Base-by-base conservation (phyloP, 108 stramenopile species). In the Skeletonema marinoi region DNA sequence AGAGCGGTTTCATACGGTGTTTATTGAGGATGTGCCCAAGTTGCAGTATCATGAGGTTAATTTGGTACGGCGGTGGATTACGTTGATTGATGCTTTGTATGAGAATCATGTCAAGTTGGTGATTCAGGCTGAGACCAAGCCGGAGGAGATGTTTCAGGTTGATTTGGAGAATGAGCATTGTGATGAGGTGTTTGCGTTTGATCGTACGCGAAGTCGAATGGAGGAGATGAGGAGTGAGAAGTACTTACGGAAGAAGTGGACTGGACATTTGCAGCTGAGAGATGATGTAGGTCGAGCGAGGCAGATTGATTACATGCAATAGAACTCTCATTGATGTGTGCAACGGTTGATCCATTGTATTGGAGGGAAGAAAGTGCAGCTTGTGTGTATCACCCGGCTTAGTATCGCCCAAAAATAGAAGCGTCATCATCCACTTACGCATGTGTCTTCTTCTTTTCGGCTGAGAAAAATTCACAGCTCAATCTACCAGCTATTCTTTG, bases 141-240 rank as follows among this genome's bases (percentile, higher is more conserved):
- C 84, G 6, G 70, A 77, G 21, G 67, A 70, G 7, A 78, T 84
- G 62, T 77, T 82, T 56, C 36, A 51, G 54, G 80, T 77, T 8
- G 83, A 91, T 72, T 86, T 83, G 50, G 74, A 84, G 50, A 80
- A 83, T 50, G 68, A 73, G 33, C 80, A 83, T 70, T 81, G 71
- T 35, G 98, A 98, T 75, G 98, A 98, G 86, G 96, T 92, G 17
- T 98, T 98, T 86, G 94, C 98, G 25, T 97, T 96, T 78, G 97
- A 95, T 82, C 88, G 97, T 35, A 97, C 96, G 10, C 78, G 84
- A 4, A 93, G 92, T 54, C 84, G 98, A 68, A 80, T 98, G 80
- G 85, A 91, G 63, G 98, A 98, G 86, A 98, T 98, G 98, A 90
- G 92, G 63, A 88, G 86, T 36, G 70, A 74, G 36, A 87, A 68